phyloP scores from a whole-genome alignment of 2,329 filamentous ascomycete genomes.

The Zalaria sp. region DNA sequence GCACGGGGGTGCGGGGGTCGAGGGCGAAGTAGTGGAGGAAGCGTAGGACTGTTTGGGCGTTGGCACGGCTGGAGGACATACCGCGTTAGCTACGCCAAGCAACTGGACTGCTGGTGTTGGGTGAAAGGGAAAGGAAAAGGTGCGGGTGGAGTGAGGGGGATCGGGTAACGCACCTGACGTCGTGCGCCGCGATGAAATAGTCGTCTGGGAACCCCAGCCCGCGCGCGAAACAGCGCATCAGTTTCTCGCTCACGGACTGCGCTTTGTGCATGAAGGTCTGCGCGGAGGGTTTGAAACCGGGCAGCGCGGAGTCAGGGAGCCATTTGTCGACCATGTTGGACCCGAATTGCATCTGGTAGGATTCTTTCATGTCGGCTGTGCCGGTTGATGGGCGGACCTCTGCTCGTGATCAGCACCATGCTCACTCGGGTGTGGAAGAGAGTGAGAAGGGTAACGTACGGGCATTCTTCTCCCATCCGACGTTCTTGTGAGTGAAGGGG shows the following conservation, averaged over 20 bases:
- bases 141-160: too few species aligned
- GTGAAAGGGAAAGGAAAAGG: too few species aligned
- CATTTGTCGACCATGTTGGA: constrained; percentile 38
- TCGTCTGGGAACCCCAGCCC: constrained; percentile 42
- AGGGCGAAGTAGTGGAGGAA: constrained; percentile 40
- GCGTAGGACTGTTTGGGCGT: constrained; percentile 41
- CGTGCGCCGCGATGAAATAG: constrained; percentile 42
- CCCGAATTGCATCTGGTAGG: constrained; percentile 50
- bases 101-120: too few species aligned
- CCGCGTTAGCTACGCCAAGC: too few species aligned
- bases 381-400: constrained; percentile 48
- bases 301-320: constrained; percentile 33
- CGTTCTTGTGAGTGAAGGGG: constrained; percentile 41
- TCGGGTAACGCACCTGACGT: constrained; percentile 18
- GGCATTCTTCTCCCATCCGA: constrained; percentile 45
- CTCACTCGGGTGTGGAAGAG: too few species aligned
- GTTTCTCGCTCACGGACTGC: constrained; percentile 38
- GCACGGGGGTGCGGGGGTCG: constrained; percentile 15
- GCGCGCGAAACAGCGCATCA: constrained; percentile 46
- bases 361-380: constrained; percentile 44
- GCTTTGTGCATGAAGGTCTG: constrained; percentile 41
- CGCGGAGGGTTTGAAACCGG: constrained; percentile 32
- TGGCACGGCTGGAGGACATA: constrained; percentile 16
- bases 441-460: too few species aligned
- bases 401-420: constrained; percentile 6